Conservation (phyloP, 805 yeast species). For the Wickerhamiella occidentalis region DNA sequence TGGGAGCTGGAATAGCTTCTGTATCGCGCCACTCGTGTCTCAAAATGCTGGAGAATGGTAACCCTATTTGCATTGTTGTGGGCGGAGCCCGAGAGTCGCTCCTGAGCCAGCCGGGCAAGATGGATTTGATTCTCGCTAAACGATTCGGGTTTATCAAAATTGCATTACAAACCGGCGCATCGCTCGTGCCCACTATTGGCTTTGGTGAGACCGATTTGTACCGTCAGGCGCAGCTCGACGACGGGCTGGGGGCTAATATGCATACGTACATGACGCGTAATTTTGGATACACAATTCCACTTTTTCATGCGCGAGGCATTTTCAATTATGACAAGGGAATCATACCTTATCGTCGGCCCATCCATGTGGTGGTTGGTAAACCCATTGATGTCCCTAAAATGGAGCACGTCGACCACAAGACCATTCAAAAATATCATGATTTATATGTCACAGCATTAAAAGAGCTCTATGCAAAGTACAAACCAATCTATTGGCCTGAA, state of each 20-base stretch:
- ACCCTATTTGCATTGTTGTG: slow-evolving; percentile 76
- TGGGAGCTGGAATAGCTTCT: slow-evolving; percentile 71
- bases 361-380: slow-evolving; percentile 45
- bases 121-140: slow-evolving; percentile 58
- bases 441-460: slow-evolving; percentile 54
- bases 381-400: slow-evolving; percentile 29
- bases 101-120: slow-evolving; percentile 44
- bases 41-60: slow-evolving; percentile 48
- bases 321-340: slow-evolving; percentile 89
- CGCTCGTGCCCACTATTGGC: slow-evolving; percentile 77
- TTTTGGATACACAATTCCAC: slow-evolving; percentile 78
- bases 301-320: slow-evolving; percentile 83
- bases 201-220: slow-evolving; percentile 78
- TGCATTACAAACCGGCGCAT: slow-evolving; percentile 70
- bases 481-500: slow-evolving; percentile 25
- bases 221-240: slow-evolving; percentile 35
- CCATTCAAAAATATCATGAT: slow-evolving; percentile 44
- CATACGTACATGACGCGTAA: slow-evolving; percentile 62
- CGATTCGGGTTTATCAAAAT: slow-evolving; percentile 82
- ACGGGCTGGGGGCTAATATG: slow-evolving; percentile 25
- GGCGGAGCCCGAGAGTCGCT: slow-evolving; percentile 95
- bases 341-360: slow-evolving; percentile 71
- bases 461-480: slow-evolving; percentile 55
- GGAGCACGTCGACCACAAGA: slow-evolving; percentile 12
- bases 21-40: slow-evolving; percentile 66